Evolutionary conservation across 1,284 basidiomycete genomes (phyloP).

Genomic region (Cerrena zonata): DNA sequence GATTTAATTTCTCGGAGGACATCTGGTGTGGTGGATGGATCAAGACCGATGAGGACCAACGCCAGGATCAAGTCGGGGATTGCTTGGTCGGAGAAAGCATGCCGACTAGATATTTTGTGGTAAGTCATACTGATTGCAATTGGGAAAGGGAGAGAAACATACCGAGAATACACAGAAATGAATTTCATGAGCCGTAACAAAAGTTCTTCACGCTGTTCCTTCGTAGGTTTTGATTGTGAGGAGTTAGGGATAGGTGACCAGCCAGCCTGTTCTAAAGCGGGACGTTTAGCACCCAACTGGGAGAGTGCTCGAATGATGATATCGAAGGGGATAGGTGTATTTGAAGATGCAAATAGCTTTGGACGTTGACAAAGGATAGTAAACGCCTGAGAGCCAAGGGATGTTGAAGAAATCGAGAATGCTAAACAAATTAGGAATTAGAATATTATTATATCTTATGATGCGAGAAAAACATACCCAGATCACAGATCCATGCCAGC

Average conservation of each 20-base stretch:
- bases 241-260: conserved; percentile 2
- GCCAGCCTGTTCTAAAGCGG: conserved; percentile 11
- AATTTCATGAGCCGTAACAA: conserved; percentile 41
- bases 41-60: conserved; percentile 52
- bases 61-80: conserved; percentile 44
- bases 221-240: background rate
- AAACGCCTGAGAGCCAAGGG: background rate
- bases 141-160: conserved; percentile 17
- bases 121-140: background rate
- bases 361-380: background rate
- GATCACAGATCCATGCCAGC: conserved; percentile 22
- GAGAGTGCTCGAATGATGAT: conserved; percentile 12
- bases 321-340: conserved; percentile 5
- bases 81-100: conserved; percentile 32
- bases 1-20: conserved; percentile 40
- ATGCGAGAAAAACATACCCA: conserved; percentile 13
- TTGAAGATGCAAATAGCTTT: conserved; percentile 1
- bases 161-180: conserved; percentile 43
- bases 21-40: conserved; percentile 39
- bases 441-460: too few relatives aligned
- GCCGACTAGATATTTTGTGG: conserved; percentile 3
- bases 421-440: background rate
- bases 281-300: conserved; percentile 17
- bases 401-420: background rate
- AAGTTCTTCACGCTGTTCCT: conserved; percentile 23